Evolutionary conservation across 805 yeast species (phyloP).

Genomic region (Pichia heedii): DNA sequence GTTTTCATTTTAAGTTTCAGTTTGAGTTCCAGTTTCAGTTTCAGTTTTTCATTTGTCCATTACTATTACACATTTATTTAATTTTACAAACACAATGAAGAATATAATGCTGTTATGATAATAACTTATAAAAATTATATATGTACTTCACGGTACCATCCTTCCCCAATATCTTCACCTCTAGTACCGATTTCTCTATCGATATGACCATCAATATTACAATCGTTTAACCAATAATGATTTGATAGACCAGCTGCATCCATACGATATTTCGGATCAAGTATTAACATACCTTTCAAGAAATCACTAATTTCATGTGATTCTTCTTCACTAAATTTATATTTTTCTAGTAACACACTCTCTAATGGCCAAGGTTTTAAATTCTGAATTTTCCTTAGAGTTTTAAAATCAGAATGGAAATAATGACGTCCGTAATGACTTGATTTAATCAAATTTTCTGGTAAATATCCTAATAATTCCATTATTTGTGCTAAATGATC

Average conservation of each 20-base stretch:
- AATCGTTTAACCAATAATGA: constrained; percentile 78
- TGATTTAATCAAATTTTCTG: constrained; percentile 52
- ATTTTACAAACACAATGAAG: no score
- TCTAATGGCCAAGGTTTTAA: constrained; percentile 84
- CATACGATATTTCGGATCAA: constrained; percentile 74
- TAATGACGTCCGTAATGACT: constrained; percentile 46
- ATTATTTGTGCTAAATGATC: constrained; percentile 95
- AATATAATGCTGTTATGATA: no score
- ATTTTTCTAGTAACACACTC: constrained; percentile 78
- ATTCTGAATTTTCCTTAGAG: constrained; percentile 68
- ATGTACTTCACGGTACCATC: constrained; percentile 70
- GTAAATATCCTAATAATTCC: constrained; percentile 39
- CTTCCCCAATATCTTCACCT: constrained; percentile 79
- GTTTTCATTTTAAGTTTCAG: no score
- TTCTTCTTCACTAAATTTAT: constrained; percentile 58
- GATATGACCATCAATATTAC: constrained; percentile 64
- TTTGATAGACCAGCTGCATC: constrained; percentile 95
- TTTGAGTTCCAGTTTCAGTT: no score
- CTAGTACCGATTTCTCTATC: constrained; percentile 70
- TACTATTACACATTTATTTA: not conserved
- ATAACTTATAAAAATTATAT: not conserved
- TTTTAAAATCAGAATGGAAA: constrained; percentile 26
- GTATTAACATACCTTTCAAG: constrained; percentile 68
- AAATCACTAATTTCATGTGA: constrained; percentile 71
- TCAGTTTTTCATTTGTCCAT: no score